Conservation (phyloP, 2,329 filamentous ascomycete species). For the Beauveria asiatica region DNA sequence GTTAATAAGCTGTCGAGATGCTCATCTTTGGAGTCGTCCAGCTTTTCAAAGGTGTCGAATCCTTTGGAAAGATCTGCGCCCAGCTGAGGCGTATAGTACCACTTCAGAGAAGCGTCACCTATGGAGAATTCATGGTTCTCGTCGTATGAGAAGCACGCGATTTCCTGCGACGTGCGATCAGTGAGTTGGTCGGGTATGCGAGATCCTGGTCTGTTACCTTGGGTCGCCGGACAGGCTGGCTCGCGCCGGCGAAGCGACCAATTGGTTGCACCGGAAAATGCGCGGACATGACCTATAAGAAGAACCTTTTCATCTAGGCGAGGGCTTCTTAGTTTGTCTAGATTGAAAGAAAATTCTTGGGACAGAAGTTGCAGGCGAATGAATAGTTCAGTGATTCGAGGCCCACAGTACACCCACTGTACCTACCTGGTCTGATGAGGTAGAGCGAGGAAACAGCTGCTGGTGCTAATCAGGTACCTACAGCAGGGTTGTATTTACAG, state of each 20-base stretch:
- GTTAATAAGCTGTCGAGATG: slow-evolving; percentile 79
- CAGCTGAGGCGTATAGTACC: slow-evolving; percentile 73
- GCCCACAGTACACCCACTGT: no score
- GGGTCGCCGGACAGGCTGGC: slow-evolving; percentile 65
- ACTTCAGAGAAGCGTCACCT: slow-evolving; percentile 72
- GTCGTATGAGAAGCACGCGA: slow-evolving; percentile 90
- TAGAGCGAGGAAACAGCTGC: background rate
- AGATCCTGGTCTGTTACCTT: slow-evolving; percentile 41
- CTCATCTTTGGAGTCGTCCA: slow-evolving; percentile 75
- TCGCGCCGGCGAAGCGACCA: slow-evolving; percentile 56
- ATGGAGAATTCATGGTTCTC: slow-evolving; percentile 67
- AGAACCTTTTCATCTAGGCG: background rate
- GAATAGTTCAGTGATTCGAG: background rate
- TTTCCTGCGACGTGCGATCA: slow-evolving; percentile 50
- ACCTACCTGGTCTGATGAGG: background rate
- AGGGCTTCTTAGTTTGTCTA: background rate
- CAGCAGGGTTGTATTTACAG: no score
- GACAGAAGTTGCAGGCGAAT: background rate
- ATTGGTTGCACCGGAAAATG: slow-evolving; percentile 62
- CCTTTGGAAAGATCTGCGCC: slow-evolving; percentile 69
- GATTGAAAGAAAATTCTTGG: background rate
- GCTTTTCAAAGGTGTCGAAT: slow-evolving; percentile 73
- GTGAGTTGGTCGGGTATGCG: background rate
- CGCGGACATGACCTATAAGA: slow-evolving; percentile 2
- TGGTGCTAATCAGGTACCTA: no score